These are phyloP conservation scores for Crithidia bombi DNA, from an alignment of 208 protist genomes.

Conservation along the genomic window DNA sequence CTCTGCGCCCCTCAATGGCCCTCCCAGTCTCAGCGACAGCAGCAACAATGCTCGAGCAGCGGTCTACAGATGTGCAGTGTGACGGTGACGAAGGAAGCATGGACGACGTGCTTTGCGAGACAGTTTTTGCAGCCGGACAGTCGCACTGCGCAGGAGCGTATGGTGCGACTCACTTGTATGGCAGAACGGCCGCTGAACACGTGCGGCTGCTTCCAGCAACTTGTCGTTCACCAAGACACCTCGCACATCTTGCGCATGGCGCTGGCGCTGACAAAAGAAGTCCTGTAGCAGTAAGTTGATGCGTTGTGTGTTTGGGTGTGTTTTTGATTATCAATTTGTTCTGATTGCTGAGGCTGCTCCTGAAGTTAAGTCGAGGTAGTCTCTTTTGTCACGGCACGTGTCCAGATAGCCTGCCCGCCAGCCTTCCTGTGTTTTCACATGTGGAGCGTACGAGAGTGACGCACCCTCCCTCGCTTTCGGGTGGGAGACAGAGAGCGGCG, in stretches of 20 bases:
- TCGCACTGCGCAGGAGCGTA: slow-evolving; percentile 35
- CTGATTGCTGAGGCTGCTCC: background rate
- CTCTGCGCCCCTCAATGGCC: slow-evolving; percentile 28
- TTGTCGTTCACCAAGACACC: slow-evolving; percentile 59
- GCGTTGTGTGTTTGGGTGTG: background rate
- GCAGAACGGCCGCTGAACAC: slow-evolving; percentile 79
- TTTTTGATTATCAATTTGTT: background rate
- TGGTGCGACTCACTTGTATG: slow-evolving; percentile 73
- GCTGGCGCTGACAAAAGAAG: slow-evolving; percentile 67
- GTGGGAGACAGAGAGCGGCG: too few species aligned
- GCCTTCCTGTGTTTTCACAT: too few species aligned
- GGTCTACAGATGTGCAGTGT: slow-evolving; percentile 28
- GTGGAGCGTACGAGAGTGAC: too few species aligned
- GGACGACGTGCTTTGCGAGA: slow-evolving; percentile 26
- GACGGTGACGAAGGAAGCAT: slow-evolving; percentile 24
- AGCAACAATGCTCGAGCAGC: background rate
- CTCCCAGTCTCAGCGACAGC: slow-evolving; percentile 13
- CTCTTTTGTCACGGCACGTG: too few species aligned
- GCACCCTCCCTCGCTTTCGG: too few species aligned
- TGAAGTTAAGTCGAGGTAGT: too few species aligned
- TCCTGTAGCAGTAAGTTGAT: slow-evolving; percentile 37
- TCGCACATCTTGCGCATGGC: slow-evolving; percentile 53
- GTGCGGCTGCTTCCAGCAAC: slow-evolving; percentile 74
- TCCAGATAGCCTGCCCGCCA: too few species aligned
- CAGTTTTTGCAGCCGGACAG: slow-evolving; percentile 34